Base-by-base conservation (phyloP, 2,329 filamentous ascomycete genomes). In the Aspergillus latus region DNA sequence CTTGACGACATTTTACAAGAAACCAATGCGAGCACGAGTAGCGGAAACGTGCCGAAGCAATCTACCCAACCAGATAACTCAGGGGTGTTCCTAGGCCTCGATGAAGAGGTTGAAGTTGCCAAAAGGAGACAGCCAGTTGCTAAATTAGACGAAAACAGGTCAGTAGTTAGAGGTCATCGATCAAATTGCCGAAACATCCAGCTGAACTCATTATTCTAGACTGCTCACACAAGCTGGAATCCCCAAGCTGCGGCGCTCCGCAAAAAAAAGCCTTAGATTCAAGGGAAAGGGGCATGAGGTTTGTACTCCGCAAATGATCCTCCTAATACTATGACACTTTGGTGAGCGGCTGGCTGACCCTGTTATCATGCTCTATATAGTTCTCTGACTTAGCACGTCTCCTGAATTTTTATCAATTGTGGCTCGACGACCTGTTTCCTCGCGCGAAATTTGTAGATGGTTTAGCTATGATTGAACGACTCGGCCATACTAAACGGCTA, bases 261-360 rank as follows among this genome's bases (percentile, higher is more conserved):
- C 90, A 0, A 86, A 84, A 52, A 82, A 85, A 30, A 82, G 82
- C 44, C 76, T 97, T 16, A 90, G 84, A 62, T 85, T 97, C 64
- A 95, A 93, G 71, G 94, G 94, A 49, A 97, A 96, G 73, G 93
- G 92, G 0, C 90, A 97, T 70, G 94, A 99, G 79, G 89, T 92
- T 68, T 48, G 63, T 39, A 37, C 6, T 34, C 30, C 30, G 7
- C 36, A 9, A 43, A 34, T 21, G 1, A 32, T 9, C 11, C 13
- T n/a, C 26, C 52, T 46, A 47, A 39, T 58, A 26, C 10, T 49
- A 42, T 60, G 51, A 21, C 28, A n/a, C 26, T 6, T 26, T 7
- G 5, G 21, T 29, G 2, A 16, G 10, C 32, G 13, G 16, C 11
- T 44, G n/a, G 49, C 32, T 34, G 10, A 46, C 32, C 4, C 16